Percentiles rank a stretch among this genome's conserved stretches.
These are phyloP conservation scores for Sanghuangporus sanghuang DNA, from an alignment of 1,284 basidiomycete species.

Conservation along the genomic window DNA sequence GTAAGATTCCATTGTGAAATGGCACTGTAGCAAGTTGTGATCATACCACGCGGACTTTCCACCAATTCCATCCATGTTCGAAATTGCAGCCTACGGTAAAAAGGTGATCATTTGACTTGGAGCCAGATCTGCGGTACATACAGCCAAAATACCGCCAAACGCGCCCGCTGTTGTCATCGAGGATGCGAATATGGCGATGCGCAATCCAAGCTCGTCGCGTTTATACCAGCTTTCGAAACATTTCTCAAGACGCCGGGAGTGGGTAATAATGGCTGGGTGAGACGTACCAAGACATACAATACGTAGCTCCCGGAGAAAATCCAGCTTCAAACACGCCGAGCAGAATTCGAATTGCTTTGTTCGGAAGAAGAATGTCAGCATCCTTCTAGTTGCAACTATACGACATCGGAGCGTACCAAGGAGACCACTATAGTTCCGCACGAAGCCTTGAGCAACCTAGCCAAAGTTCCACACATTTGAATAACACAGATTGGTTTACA, in stretches of 20 bases:
- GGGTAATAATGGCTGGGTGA: not conserved
- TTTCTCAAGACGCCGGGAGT: not conserved
- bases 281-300: slow-evolving; percentile 59
- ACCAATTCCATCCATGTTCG: slow-evolving; percentile 61
- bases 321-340: slow-evolving; percentile 67
- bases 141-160: slow-evolving; percentile 64
- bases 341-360: slow-evolving; percentile 56
- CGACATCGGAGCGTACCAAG: slow-evolving; percentile 39
- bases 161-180: slow-evolving; percentile 67
- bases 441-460: slow-evolving; percentile 63
- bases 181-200: slow-evolving; percentile 68
- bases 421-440: slow-evolving; percentile 57
- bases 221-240: slow-evolving; percentile 45
- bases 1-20: slow-evolving; percentile 30
- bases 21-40: slow-evolving; percentile 23
- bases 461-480: too few species aligned
- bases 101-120: not conserved
- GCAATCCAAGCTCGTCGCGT: slow-evolving; percentile 61
- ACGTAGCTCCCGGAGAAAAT: slow-evolving; percentile 64
- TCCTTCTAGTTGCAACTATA: not conserved
- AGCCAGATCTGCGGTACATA: slow-evolving; percentile 27
- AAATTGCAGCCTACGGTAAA: slow-evolving; percentile 56
- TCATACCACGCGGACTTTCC: slow-evolving; percentile 46
- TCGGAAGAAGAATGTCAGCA: not conserved
- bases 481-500: too few species aligned